phyloP scores from a whole-genome alignment of 2,329 filamentous ascomycete genomes.

The Volutella citrinella region DNA sequence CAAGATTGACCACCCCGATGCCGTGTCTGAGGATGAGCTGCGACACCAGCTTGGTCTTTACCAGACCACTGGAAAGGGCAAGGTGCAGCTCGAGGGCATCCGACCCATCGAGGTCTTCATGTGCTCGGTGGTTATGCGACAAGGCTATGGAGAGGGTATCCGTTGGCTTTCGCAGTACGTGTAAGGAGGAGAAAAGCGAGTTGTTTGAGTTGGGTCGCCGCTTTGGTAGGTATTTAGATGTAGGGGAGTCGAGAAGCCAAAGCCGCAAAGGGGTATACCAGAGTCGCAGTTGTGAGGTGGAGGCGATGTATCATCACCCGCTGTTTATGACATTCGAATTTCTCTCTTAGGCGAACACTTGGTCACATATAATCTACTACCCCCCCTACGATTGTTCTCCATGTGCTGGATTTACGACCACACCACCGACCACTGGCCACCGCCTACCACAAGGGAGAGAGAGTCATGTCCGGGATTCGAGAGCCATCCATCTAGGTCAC shows the following conservation, averaged over 20 bases:
- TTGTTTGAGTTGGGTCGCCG: too few relatives aligned
- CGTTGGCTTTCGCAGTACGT: slow-evolving; percentile 93
- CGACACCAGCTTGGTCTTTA: slow-evolving; percentile 89
- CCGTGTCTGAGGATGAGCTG: slow-evolving; percentile 92
- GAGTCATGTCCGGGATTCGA: too few relatives aligned
- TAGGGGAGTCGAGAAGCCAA: too few relatives aligned
- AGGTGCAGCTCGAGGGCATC: slow-evolving; percentile 88
- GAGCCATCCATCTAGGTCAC: too few relatives aligned
- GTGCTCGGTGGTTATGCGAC: slow-evolving; percentile 98
- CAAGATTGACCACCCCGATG: slow-evolving; percentile 98
- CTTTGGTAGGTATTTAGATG: too few relatives aligned
- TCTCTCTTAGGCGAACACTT: slow-evolving; percentile 32
- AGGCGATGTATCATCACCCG: slow-evolving; percentile 21
- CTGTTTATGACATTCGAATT: slow-evolving; percentile 34
- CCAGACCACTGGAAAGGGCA: slow-evolving; percentile 95
- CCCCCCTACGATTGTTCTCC: too few relatives aligned
- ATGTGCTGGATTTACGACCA: too few relatives aligned
- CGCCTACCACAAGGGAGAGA: too few relatives aligned
- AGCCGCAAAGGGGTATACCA: slow-evolving; percentile 19
- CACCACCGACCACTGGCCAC: too few relatives aligned
- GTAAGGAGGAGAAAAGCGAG: slow-evolving; percentile 42
- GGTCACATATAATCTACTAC: slow-evolving; percentile 31
- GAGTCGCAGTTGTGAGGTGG: slow-evolving; percentile 13
- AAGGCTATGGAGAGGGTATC: slow-evolving; percentile 90
- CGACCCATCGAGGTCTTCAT: slow-evolving; percentile 97